Evolutionary conservation across 805 yeast species (phyloP).

Genomic region (Myxozyma sirexii): DNA sequence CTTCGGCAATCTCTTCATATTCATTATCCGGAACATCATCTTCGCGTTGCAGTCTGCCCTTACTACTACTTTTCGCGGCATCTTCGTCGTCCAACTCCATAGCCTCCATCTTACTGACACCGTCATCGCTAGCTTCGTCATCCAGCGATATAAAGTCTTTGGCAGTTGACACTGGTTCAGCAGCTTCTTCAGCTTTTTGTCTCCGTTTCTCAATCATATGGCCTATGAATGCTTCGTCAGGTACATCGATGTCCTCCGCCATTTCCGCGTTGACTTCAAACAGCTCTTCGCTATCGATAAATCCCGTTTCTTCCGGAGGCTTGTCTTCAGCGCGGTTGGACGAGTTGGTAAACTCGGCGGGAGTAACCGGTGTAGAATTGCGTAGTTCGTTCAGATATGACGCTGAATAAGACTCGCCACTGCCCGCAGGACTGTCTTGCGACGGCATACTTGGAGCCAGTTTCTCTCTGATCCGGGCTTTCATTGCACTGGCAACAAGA

Average conservation of each 20-base stretch:
- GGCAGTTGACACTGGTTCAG: not conserved
- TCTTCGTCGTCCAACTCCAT: conserved; percentile 11
- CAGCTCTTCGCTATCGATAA: conserved; percentile 4
- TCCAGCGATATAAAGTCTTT: conserved; percentile 29
- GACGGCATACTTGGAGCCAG: conserved; percentile 23
- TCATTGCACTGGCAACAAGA: conserved; percentile 3
- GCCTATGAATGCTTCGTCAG: conserved; percentile 30
- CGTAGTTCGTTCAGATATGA: conserved; percentile 28
- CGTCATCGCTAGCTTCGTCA: conserved; percentile 13
- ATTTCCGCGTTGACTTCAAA: conserved; percentile 19
- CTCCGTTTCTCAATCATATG: conserved; percentile 29
- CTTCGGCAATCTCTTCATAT: conserved; percentile 31
- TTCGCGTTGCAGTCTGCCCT: conserved; percentile 18
- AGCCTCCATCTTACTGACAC: conserved; percentile 6
- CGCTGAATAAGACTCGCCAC: conserved; percentile 12
- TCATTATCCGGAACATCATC: conserved; percentile 28
- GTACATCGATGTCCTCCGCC: conserved; percentile 21
- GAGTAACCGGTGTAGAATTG: conserved; percentile 25
- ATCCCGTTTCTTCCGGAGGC: not conserved
- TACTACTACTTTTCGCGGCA: not conserved
- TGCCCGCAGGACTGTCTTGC: not conserved
- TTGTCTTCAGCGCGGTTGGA: not conserved
- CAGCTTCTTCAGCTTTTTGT: conserved; percentile 5
- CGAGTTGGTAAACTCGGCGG: conserved; percentile 11
- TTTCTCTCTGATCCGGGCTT: conserved; percentile 17